Conservation (phyloP, 192 early-diverging fungal species). For the Gonapodya prolifera region DNA sequence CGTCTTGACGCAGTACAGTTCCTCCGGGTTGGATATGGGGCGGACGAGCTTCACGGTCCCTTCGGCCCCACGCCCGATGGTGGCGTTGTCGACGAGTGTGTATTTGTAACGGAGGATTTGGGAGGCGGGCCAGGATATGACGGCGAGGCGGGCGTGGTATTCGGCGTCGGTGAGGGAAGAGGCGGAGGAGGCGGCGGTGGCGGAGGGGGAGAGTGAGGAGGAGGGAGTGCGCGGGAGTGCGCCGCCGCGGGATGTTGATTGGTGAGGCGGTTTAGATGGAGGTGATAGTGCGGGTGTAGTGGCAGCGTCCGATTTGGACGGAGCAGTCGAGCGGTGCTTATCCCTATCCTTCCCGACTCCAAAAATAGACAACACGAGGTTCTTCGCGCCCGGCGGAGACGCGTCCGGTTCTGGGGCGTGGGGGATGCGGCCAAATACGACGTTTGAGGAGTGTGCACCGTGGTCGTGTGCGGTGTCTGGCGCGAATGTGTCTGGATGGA, state of each 20-base stretch:
- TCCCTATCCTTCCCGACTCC: no score
- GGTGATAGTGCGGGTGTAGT: background rate
- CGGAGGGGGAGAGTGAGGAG: background rate
- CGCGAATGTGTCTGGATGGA: no score
- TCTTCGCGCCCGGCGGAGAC: background rate
- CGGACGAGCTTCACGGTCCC: background rate
- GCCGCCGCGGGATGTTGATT: background rate
- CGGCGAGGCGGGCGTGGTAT: background rate
- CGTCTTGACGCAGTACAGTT: background rate
- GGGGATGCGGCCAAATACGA: background rate
- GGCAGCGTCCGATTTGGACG: background rate
- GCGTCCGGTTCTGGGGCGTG: background rate
- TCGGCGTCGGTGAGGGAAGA: background rate
- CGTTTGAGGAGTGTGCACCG: background rate
- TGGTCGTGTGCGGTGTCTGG: no score
- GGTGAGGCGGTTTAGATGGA: background rate
- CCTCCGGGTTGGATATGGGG: background rate
- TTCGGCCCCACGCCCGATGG: background rate
- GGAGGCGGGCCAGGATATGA: background rate
- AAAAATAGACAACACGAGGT: no score
- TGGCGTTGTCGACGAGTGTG: background rate
- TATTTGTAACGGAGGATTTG: background rate
- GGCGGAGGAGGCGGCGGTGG: background rate
- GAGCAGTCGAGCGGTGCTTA: background rate
- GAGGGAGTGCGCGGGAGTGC: background rate